phyloP scores from a whole-genome alignment of 257 asterid genomes.

The Mentha longifolia region DNA sequence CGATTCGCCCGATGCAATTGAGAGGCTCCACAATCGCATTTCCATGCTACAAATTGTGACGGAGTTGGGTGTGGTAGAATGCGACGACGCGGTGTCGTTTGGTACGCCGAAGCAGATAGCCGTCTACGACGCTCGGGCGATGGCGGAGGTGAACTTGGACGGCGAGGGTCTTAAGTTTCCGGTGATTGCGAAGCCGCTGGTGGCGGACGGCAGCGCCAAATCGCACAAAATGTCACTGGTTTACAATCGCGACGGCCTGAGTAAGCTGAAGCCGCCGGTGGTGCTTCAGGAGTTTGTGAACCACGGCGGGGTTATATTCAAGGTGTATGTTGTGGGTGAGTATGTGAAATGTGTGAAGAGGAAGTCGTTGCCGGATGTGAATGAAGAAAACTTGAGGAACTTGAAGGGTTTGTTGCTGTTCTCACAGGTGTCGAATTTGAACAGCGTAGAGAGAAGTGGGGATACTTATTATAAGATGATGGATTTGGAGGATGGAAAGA shows the following conservation, averaged over 20 bases:
- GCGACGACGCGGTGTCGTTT: slow-evolving; percentile 47
- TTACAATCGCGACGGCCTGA: slow-evolving; percentile 59
- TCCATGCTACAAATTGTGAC: slow-evolving; percentile 72
- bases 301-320: slow-evolving; percentile 76
- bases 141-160: slow-evolving; percentile 45
- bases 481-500: slow-evolving; percentile 60
- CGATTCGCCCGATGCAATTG: slow-evolving; percentile 68
- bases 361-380: slow-evolving; percentile 68
- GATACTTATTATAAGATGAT: slow-evolving; percentile 56
- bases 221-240: slow-evolving; percentile 76
- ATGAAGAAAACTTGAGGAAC: slow-evolving; percentile 54
- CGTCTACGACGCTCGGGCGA: slow-evolving; percentile 47
- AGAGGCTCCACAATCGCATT: slow-evolving; percentile 70
- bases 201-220: slow-evolving; percentile 78
- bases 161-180: slow-evolving; percentile 63
- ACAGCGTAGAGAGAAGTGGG: slow-evolving; percentile 46
- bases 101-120: slow-evolving; percentile 72
- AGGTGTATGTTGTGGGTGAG: slow-evolving; percentile 83
- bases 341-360: slow-evolving; percentile 75
- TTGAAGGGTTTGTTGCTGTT: slow-evolving; percentile 54
- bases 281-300: slow-evolving; percentile 80
- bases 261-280: slow-evolving; percentile 69
- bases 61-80: slow-evolving; percentile 39
- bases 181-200: slow-evolving; percentile 72
- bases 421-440: slow-evolving; percentile 64